Base-by-base conservation (phyloP, 768 basidiomycete species). In the Phylloporus sp. region DNA sequence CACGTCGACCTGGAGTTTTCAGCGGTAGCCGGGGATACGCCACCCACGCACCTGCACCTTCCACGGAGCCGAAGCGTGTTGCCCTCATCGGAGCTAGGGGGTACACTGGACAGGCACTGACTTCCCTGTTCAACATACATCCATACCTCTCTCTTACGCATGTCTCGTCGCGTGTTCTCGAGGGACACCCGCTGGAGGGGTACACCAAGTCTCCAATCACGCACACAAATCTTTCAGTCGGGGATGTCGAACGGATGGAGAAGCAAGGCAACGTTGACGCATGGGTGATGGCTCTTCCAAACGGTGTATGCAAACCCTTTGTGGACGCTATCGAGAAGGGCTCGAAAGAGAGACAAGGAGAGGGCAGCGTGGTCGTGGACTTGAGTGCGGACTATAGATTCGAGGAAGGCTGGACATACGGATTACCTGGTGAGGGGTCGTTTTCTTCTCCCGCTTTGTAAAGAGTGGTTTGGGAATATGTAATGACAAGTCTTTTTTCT, bases 251-350 rank as follows among this genome's bases (percentile, higher is more conserved):
- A 64, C 73, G 70, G 62, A 87, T 99, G 84, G 96, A 97, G 69
- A 82, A 84, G 68, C 72, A 81, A 40, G 84, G 87, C 9, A 87
- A 86, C 60, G 91, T 99, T 15, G 95, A 99, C 62, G 95, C 92
- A 9, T 99, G 96, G 95, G 81, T 98, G 43, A 94, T 97, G 89
- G 96, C 96, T 3, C 77, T 99, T 38, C 96, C 96, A n/a, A 99
- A 98, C 56, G 96, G 96, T 17, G 79, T 91, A 20, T 87, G 89
- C 71, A 93, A 94, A 68, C 94, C 94, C 1, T 99, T 95, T 63
- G 92, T 99, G 27, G 92, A 94, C 59, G 95, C 95, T 14, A 71
- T 99, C 38, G 92, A 96, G 59, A 76, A 80, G 29, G 90, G 84
- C 6, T 73, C 84, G 13, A 69, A 71, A 51, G 77, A 74, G 58